Evolutionary conservation across 805 yeast genomes (phyloP), one percentile per base, ranked within the genome.

Genomic region (Candida orba): DNA sequence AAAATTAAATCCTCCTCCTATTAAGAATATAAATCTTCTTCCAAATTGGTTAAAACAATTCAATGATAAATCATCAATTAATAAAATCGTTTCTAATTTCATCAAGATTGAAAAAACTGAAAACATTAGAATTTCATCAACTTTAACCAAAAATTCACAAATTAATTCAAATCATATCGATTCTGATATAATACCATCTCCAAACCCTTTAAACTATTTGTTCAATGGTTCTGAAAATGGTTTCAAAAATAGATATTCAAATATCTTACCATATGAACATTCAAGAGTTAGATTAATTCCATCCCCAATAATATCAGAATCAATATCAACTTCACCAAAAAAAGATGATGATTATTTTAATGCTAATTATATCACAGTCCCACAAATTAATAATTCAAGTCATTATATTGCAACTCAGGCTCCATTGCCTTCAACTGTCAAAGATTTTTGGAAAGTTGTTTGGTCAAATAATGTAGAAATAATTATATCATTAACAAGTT

Each of bases 391-490:
- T 56, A 67, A 50, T 4, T 56, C 58, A 44, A 64, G 52, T 58
- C 57, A 69, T 33, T 84, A 83, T 56, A 84, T 90, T 49, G 96
- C 95, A 0, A 77, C 95, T 2, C 96, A 91, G 59, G 99, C 96
- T 2, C 99, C 99, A 2, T 60, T 85, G 36, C 70, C 69, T 3
- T 72, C 76, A 18, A 91, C 98, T 0, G 72, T 82, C 36, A 84
- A 82, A 30, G 96, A 91, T 60, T 91, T 93, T 57, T 91, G 96
- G 96, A 83, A 79, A 51, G 85, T 88, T 59, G 76, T 86, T 1
- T 69, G 78, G 46, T 75, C 81, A 32, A 77, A 85, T 53, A 62
- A 71, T 4, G 73, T 79, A 8, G 79, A 84, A n/a, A 65, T 90
- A 2, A 78, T 91, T 35, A 64, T 91, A 5, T 85, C 95, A 31